Base-by-base conservation (phyloP, 352 stramenopile species). In the Phytopythium oedochilum region DNA sequence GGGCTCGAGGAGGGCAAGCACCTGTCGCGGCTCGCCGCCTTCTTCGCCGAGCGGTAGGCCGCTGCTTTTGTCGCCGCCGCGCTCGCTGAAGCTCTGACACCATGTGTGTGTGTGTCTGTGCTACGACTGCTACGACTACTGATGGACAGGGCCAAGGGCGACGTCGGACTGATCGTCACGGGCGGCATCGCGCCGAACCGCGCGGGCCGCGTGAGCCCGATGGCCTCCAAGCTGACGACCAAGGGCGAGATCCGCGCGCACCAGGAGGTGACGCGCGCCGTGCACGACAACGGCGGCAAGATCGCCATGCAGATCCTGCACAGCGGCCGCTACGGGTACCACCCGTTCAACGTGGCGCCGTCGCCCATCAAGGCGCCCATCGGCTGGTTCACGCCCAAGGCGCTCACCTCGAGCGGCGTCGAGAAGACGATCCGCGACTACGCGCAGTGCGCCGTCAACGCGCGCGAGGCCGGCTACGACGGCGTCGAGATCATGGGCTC, bases 401-500 rank as follows among this genome's bases (percentile, higher is more conserved):
- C 78, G 54, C 59, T 99, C 11, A 89, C 75, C 2, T 73, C 60
- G 26, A 70, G 61, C 5, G 92, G 89, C n/a, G 79, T 99, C 8
- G 53, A 96, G 49, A 52, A 57, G 6, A 99, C 96, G 2, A 96
- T 99, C 54, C 68, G 83, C 36, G 97, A 99, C 67, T 99, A 97
- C 73, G 92, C 89, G 10, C 75, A 82, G 53, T 95, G 79, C 60
- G 89, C 90, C 0, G 77, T 77, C 25, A 78, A 97, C 25, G 89
- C 82, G 9, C 59, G 66, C 42, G 75, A 97, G 64, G 96, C 93
- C 10, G 97, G 97, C 20, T 99, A 99, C 69, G 96, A 99, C 61
- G 97, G 96, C 22, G 96, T 99, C 1, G 97, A 99, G 79, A 93
- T 99, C 56, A 99, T 99, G 96, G 96, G 94, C 2, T 97, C 79